Evolutionary conservation across 2,329 filamentous ascomycete species (phyloP), one percentile per base, ranked within the genome.

Genomic region (Trichoderma sp.): DNA sequence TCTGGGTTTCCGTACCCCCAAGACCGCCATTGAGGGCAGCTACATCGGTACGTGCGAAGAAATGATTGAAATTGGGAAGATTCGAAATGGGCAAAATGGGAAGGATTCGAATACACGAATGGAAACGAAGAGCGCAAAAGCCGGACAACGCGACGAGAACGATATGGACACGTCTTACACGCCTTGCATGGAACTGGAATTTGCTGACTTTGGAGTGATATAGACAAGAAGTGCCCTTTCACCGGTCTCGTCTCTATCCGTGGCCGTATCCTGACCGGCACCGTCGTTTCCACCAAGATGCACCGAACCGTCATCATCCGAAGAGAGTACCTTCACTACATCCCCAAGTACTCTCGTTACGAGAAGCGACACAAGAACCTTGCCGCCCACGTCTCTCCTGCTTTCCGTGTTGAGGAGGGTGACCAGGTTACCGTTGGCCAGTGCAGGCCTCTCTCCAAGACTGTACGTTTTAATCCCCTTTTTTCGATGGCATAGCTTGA

Each of bases 291-390:
- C 82, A 99, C 96, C 88, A 99, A 99, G 93, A 99, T 99, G 96
- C 96, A 99, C 93, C 93, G 96, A 88, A 99, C 96, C 82, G 88
- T 98, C 85, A 92, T 99, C 88, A 97, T 99, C 90, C 96, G 96
- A 86, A 92, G 96, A 87, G 96, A 99, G 91, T 99, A 99, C 91
- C 94, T 99, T 76, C 96, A 99, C 90, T 99, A 93, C 89, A 93
- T 99, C 84, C 95, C 95, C 86, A 99, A 99, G 90, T 99, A 99
- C 92, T 90, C 93, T 85, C 93, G 96, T 92, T 99, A 99, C 87
- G 97, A 99, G 94, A 98, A 98, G 92, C 91, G 96, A 86, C 96
- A 99, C 93, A 98, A 98, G 93, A 99, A 99, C 92, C 90, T 99
- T 78, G 94, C 96, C 82, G 96, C 95, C 79, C 96, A 99, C 91